Percentiles rank a stretch among this genome's conserved stretches.
These are phyloP conservation scores for Aspergillus wentii DNA, from an alignment of 495 filamentous ascomycete genomes.

Conservation along the genomic window DNA sequence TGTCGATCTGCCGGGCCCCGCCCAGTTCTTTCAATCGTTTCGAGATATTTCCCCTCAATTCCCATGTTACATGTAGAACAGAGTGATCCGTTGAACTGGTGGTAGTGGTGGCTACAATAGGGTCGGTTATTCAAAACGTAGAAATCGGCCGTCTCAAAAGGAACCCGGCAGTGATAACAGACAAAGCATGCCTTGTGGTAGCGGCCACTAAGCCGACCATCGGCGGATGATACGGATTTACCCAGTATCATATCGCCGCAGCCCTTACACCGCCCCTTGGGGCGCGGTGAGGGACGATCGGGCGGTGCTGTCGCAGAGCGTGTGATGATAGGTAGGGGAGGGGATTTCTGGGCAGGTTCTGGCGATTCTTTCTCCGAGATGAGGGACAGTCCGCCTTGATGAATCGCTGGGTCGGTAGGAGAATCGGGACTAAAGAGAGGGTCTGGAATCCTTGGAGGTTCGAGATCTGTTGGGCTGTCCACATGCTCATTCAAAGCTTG, in stretches of 20 bases:
- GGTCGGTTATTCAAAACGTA: slow-evolving; percentile 85
- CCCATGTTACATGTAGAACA: slow-evolving; percentile 75
- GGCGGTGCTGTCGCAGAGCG: slow-evolving; percentile 15
- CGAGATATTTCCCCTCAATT: slow-evolving; percentile 94
- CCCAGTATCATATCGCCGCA: slow-evolving; percentile 76
- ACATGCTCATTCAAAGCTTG: slow-evolving; percentile 15
- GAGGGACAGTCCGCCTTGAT: slow-evolving; percentile 37
- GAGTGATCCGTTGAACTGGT: slow-evolving; percentile 80
- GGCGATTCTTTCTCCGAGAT: slow-evolving; percentile 23
- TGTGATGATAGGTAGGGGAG: slow-evolving; percentile 18
- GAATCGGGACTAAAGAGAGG: slow-evolving; percentile 45
- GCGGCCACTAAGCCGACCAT: slow-evolving; percentile 86
- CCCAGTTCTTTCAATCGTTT: slow-evolving; percentile 51
- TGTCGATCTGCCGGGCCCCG: slow-evolving; percentile 46
- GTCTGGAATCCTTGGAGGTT: slow-evolving; percentile 30
- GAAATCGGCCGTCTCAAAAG: slow-evolving; percentile 86
- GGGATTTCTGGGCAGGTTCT: slow-evolving; percentile 13
- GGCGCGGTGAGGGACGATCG: slow-evolving; percentile 21
- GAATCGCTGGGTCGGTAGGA: slow-evolving; percentile 55
- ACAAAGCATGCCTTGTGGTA: slow-evolving; percentile 95
- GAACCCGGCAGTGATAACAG: slow-evolving; percentile 74
- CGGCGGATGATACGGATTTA: slow-evolving; percentile 89
- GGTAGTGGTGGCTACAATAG: slow-evolving; percentile 91
- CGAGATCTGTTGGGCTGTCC: slow-evolving; percentile 21
- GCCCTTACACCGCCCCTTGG: slow-evolving; percentile 77